Evolutionary conservation across 768 basidiomycete species (phyloP), one percentile per base, ranked within the genome.

Genomic region (Nidularia sp.): DNA sequence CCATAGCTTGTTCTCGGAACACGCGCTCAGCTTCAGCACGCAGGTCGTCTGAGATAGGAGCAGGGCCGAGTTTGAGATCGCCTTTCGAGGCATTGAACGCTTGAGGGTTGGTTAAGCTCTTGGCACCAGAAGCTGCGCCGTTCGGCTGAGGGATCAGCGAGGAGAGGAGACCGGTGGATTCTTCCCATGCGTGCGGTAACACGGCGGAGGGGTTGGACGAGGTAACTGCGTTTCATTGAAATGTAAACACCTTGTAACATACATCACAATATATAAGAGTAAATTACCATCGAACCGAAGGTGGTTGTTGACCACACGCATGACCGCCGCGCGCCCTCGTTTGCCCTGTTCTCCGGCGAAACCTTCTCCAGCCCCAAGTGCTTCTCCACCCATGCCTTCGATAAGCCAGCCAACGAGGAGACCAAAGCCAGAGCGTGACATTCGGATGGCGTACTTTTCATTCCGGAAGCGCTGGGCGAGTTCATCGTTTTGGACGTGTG

Each of bases 331-430:
- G 59, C 97, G 78, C 4, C 93, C 93, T 54, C 94, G 75, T 61
- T 88, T 85, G 15, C 91, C 93, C 52, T 80, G 81, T 58, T 92
- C 86, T 1, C 90, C 92, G 33, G 84, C 75, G 60, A 92, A 91
- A 0, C 93, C 86, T 48, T 84, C 80, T 6, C 92, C 85, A 53
- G 78, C 73, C 48, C 95, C 95, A 57, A 87, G 65, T n/a, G 86
- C 80, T 66, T 93, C 91, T 51, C 94, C 86, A 53, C 94, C 85
- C 50, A 87, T 76, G 12, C 93, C 94, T 65, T 98, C 95, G 22
- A 93, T 97, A 52, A 98, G 71, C 97, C 97, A 99, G 32, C 96
- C 95, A 2, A 98, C 79, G 6, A 99, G 76, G 31, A 99, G 81
- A 43, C 88, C 82, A 64, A 97, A 96, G 5, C 94, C 91, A 35